These are phyloP conservation scores for Nigrograna mackinnonii DNA, from an alignment of 2,329 filamentous ascomycete genomes.

Conservation along the genomic window DNA sequence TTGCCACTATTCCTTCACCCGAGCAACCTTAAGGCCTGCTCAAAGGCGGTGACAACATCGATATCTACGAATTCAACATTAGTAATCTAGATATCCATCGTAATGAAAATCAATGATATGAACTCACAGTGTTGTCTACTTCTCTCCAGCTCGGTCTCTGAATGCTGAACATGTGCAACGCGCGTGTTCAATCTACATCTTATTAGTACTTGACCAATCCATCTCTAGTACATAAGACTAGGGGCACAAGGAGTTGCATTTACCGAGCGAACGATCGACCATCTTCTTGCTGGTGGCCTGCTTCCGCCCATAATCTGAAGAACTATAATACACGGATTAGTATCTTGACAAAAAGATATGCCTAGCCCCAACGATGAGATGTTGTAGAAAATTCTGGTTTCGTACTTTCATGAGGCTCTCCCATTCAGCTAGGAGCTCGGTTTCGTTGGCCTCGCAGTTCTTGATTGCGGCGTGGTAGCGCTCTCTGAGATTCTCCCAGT, in stretches of 20 bases:
- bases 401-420: conserved; percentile 49
- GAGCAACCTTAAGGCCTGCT: conserved; percentile 53
- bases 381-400: background rate
- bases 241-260: too few species aligned
- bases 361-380: background rate
- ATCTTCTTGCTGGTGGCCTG: conserved; percentile 73
- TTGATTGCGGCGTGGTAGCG: conserved; percentile 70
- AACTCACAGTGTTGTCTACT: conserved; percentile 80
- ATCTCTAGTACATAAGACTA: too few species aligned
- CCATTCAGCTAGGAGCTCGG: conserved; percentile 68
- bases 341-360: background rate
- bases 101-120: background rate
- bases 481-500: conserved; percentile 77
- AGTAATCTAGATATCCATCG: background rate
- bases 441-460: conserved; percentile 66
- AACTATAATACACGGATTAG: conserved; percentile 60
- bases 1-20: too few species aligned
- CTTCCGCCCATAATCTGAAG: conserved; percentile 78
- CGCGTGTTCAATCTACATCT: conserved; percentile 72
- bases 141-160: conserved; percentile 71
- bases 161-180: conserved; percentile 72
- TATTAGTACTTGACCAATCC: conserved; percentile 5
- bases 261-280: conserved; percentile 78
- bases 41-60: conserved; percentile 51
- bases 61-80: conserved; percentile 41